Base-by-base conservation (phyloP, 371 early-diverging fungal species). In the Syncephalastrum sp. region DNA sequence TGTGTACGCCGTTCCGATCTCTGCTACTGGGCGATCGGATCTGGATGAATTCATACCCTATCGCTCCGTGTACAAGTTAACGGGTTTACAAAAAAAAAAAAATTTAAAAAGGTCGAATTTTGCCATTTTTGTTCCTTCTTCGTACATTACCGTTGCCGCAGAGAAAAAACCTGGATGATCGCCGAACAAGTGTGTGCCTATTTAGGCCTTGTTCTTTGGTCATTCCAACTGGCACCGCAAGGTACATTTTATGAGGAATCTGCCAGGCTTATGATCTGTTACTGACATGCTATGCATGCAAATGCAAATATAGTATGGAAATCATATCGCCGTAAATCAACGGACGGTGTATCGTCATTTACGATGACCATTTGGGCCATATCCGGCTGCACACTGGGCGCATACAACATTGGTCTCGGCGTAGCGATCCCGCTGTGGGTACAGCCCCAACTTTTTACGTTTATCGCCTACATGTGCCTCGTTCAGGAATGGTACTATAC, bases 181-280 rank as follows among this genome's bases (percentile, higher is more conserved):
- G 57, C 50, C 17, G 79, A 82, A 54, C 77, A 77, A 54, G 68
- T 81, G 21, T 81, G 78, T 60, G 78, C 77, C 14, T 68, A 74
- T 29, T 61, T 85, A 27, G 85, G 83, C 0, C 71, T 82, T 47
- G 61, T 83, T 2, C 76, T 83, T 45, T 85, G 82, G 82, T 81
- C 82, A 12, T 77, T 85, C 48, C 85, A 85, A 54, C 54, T 85
- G 15, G 65, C 71, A 12, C 85, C 85, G 0, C 85, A 83, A 69
- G 73, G 80, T 72, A 63, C 23, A 47, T 33, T 53, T 61, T 24
- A 12, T 12, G n/a, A 25, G 21, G 21, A 21, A 21, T 21, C 21
- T 21, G 2, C 21, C 2, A 21, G 21, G 21, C 21, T 21, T 21
- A 21, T 53, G 65, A 54, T 42, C 67, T n/a, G 45, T 54, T 16